Conservation (phyloP, 2,329 filamentous ascomycete species). For the Pseudogymnoascus sp. region DNA sequence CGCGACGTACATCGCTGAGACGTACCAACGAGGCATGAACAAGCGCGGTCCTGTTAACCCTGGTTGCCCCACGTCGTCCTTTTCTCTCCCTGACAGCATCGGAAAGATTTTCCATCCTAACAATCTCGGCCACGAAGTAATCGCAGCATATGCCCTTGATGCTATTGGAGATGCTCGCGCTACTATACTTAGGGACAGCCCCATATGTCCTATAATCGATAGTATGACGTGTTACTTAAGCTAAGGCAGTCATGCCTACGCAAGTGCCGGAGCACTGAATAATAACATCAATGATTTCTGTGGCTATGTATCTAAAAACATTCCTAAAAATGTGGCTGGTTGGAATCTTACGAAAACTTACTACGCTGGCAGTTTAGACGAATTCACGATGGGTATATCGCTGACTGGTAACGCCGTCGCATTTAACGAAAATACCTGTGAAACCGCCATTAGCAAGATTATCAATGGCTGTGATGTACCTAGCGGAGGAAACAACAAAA, state of each 20-base stretch:
- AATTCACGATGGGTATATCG: too few species aligned
- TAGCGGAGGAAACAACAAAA: constrained; percentile 20
- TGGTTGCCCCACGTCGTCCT: constrained; percentile 8
- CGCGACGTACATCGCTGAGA: constrained; percentile 10
- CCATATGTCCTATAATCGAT: neutral
- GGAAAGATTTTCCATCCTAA: constrained; percentile 30
- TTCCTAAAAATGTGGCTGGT: constrained; percentile 10
- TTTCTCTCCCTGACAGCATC: constrained; percentile 26
- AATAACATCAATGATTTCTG: constrained; percentile 25
- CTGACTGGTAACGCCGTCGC: neutral
- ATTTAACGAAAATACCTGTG: constrained; percentile 14
- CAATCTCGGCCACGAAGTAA: constrained; percentile 20
- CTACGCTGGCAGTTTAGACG: constrained; percentile 17
- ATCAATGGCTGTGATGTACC: constrained; percentile 24
- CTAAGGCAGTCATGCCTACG: constrained; percentile 20
- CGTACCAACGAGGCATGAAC: neutral
- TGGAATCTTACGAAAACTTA: constrained; percentile 21
- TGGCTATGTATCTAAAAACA: constrained; percentile 9
- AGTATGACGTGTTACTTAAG: neutral
- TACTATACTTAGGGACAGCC: neutral
- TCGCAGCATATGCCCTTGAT: constrained; percentile 23
- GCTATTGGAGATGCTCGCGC: neutral
- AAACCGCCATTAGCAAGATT: constrained; percentile 13
- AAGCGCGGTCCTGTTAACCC: constrained; percentile 21
- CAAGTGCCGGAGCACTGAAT: constrained; percentile 17